Base-by-base conservation (phyloP, 805 yeast genomes). In the Maudiozyma bulderi region DNA sequence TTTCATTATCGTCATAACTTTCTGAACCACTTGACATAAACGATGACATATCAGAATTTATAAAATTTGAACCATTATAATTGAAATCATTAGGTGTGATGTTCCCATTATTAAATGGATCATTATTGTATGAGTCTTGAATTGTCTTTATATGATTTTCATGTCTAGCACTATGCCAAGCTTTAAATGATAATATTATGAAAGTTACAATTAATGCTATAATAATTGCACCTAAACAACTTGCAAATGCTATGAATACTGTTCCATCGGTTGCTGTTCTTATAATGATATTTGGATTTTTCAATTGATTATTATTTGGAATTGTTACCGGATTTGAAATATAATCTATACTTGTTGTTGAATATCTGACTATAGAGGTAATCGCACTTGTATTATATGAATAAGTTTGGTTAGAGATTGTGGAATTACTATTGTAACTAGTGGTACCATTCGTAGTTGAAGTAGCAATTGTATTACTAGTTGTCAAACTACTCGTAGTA, bases 201-300 rank as follows among this genome's bases (percentile, higher is more conserved):
- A 71, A 52, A 3, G 64, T 46, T 5, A 61, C 26, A 2, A 53
- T 41, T 4, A 64, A 37, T 3, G 62, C 45, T 2, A 65, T 26
- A 14, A 77, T 61, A 2, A 82, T 63, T 33, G 78, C 76, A 0
- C 82, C 86, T 13, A 86, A 71, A 37, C 80, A 74, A 29, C 81
- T 73, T 2, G 93, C 95, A 51, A 85, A 81, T 0, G 84, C 84
- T 43, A 86, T 84, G 66, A 85, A 86, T 3, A 85, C 86, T 1
- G 91, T 81, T 3, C 93, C 95, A 45, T 75, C 73, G 1, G 84
- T 82, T 6, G 42, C 33, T 6, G 11, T 40, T 30, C 10, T 11
- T 5, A 33, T 28, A 13, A 10, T 9, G 11, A 48, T 40, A 35
- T 44, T 20, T 29, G 50, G 50, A 35, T 48, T 48, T 13, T 34